phyloP scores from a whole-genome alignment of 768 basidiomycete species.

The Tulasnella sp. region DNA sequence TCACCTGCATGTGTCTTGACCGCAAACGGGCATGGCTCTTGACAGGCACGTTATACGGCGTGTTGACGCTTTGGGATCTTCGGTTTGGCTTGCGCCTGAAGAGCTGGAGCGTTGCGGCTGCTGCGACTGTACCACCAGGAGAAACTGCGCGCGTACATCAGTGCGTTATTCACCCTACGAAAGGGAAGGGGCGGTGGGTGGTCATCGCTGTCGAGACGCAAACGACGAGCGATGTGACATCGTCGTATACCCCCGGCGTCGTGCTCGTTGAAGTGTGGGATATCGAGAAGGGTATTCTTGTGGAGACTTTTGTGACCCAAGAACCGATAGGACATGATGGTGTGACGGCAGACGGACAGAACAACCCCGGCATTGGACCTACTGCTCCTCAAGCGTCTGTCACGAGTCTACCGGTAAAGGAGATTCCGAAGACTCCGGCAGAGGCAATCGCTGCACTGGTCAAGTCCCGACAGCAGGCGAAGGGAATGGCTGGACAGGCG shows the following conservation, averaged over 20 bases:
- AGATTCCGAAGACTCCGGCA: conserved; percentile 52
- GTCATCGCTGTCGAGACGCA: conserved; percentile 62
- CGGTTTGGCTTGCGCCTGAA: conserved; percentile 83
- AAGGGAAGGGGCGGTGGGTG: conserved; percentile 81
- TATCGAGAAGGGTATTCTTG: conserved; percentile 63
- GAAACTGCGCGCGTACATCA: conserved; percentile 47
- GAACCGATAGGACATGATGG: background rate
- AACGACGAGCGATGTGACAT: background rate
- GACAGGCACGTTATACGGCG: conserved; percentile 74
- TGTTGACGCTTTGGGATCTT: conserved; percentile 86
- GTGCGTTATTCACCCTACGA: conserved; percentile 70
- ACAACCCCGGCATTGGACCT: background rate
- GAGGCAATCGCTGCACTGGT: conserved; percentile 70
- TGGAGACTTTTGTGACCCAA: conserved; percentile 62
- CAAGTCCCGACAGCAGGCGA: conserved; percentile 34
- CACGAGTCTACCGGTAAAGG: conserved; percentile 20
- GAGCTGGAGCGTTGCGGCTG: conserved; percentile 62
- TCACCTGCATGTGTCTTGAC: conserved; percentile 75
- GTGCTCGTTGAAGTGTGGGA: conserved; percentile 83
- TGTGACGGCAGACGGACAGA: background rate
- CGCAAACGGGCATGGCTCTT: conserved; percentile 78
- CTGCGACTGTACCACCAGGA: conserved; percentile 16
- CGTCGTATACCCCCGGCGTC: conserved; percentile 28
- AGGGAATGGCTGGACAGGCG: background rate
- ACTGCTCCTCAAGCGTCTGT: background rate